These are phyloP conservation scores for Pholiota microspora DNA, from an alignment of 768 basidiomycete species.

Conservation along the genomic window DNA sequence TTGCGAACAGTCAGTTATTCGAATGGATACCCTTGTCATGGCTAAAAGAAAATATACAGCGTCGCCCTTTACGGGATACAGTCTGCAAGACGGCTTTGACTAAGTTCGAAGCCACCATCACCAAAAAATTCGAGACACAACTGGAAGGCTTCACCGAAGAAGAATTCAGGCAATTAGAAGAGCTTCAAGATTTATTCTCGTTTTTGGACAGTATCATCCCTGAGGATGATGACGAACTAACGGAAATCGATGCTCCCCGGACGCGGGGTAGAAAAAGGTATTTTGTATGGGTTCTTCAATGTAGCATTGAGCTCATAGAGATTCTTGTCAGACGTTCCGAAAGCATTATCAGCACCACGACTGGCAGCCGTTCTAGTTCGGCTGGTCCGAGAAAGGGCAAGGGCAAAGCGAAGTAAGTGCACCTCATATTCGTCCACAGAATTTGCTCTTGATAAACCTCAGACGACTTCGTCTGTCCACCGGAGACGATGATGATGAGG, in stretches of 20 bases:
- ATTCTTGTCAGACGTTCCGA: constrained; percentile 54
- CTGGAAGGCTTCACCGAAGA: constrained; percentile 72
- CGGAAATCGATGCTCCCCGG: constrained; percentile 36
- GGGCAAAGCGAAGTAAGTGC: constrained; percentile 27
- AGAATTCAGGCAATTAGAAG: constrained; percentile 63
- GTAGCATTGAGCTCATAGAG: too few species aligned
- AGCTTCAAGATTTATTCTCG: constrained; percentile 61
- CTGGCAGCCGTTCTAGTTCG: constrained; percentile 32
- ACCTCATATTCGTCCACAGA: too few species aligned
- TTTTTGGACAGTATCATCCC: constrained; percentile 74
- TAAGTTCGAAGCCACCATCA: constrained; percentile 64
- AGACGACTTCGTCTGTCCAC: constrained; percentile 59
- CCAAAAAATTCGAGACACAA: constrained; percentile 71
- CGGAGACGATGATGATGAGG: constrained; percentile 42
- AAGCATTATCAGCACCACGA: constrained; percentile 49
- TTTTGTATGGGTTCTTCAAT: constrained; percentile 11
- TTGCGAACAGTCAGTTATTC: constrained; percentile 47
- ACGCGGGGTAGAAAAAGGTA: constrained; percentile 47
- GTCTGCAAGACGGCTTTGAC: constrained; percentile 65
- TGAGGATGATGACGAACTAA: constrained; percentile 57
- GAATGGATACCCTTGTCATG: not conserved
- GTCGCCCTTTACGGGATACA: constrained; percentile 48
- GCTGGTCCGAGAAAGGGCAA: constrained; percentile 29
- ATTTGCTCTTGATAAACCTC: not conserved
- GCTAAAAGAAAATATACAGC: constrained; percentile 22